A percentile compares a stretch with the other conserved stretches of the same genome.
Evolutionary conservation across 2,329 filamentous ascomycete genomes (phyloP).

Genomic region (Trichoderma koningiopsis): DNA sequence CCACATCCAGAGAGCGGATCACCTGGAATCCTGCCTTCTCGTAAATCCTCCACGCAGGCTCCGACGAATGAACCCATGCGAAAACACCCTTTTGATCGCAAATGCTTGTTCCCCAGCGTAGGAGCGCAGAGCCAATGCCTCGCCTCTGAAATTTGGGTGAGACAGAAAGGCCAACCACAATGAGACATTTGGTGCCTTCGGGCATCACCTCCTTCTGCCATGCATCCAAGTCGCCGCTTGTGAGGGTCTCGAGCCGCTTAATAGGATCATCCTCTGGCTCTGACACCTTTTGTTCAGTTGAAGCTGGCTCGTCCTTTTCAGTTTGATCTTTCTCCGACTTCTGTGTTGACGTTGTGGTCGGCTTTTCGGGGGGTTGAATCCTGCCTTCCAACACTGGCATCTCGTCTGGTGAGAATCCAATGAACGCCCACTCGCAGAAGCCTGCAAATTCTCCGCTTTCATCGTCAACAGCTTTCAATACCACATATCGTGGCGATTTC

Average conservation of each 20-base stretch:
- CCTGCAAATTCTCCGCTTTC: constrained; percentile 36
- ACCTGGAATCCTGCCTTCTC: constrained; percentile 37
- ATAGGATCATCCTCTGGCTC: constrained; percentile 32
- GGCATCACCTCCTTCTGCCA: constrained; percentile 40
- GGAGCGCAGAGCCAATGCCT: constrained; percentile 38
- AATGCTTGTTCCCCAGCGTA: constrained; percentile 37
- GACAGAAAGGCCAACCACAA: constrained; percentile 38
- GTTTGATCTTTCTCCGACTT: constrained; percentile 5
- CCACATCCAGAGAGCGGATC: constrained; percentile 35
- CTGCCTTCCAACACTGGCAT: constrained; percentile 30
- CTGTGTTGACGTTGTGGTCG: background rate
- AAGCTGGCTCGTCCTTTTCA: background rate
- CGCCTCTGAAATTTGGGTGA: constrained; percentile 36
- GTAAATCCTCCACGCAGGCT: constrained; percentile 37
- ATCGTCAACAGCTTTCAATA: constrained; percentile 40
- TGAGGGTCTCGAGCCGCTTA: constrained; percentile 36
- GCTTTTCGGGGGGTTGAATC: constrained; percentile 11
- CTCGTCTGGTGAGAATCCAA: constrained; percentile 35
- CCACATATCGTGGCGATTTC: constrained; percentile 30
- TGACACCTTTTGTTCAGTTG: background rate
- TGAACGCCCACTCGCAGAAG: constrained; percentile 38
- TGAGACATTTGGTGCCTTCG: constrained; percentile 38
- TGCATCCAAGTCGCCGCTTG: constrained; percentile 35
- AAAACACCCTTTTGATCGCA: constrained; percentile 36
- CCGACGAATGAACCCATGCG: constrained; percentile 42